A percentile compares a stretch with the other conserved stretches of the same genome.
These are phyloP conservation scores for Stereocaulon alpinum DNA, from an alignment of 495 filamentous ascomycete species.

Conservation along the genomic window DNA sequence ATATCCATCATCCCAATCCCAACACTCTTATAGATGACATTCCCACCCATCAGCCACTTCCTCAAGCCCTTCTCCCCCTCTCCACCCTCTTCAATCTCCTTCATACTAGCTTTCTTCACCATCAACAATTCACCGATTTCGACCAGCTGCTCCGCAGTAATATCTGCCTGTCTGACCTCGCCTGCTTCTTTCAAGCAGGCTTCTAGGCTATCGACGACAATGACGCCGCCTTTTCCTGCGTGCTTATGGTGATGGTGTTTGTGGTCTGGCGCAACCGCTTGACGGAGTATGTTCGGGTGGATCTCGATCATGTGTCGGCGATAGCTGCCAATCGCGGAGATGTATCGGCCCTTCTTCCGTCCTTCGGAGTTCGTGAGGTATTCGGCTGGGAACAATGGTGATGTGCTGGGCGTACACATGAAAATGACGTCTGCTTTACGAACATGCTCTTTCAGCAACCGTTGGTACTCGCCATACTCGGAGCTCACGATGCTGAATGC, in stretches of 20 bases:
- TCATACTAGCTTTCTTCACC: conserved; percentile 42
- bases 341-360: conserved; percentile 62
- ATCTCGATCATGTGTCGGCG: conserved; percentile 79
- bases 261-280: conserved; percentile 49
- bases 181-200: conserved; percentile 78
- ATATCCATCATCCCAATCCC: conserved; percentile 76
- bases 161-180: conserved; percentile 71
- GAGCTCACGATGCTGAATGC: conserved; percentile 63
- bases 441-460: conserved; percentile 56
- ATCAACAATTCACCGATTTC: conserved; percentile 82
- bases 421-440: conserved; percentile 67
- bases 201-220: conserved; percentile 74
- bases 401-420: conserved; percentile 57
- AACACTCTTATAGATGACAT: conserved; percentile 80
- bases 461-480: conserved; percentile 58
- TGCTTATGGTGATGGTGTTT: conserved; percentile 59
- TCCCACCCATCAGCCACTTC: conserved; percentile 67
- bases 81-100: conserved; percentile 32
- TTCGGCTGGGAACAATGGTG: conserved; percentile 52
- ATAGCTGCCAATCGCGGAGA: conserved; percentile 77
- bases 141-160: conserved; percentile 62
- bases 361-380: conserved; percentile 59
- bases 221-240: conserved; percentile 57
- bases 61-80: conserved; percentile 45
- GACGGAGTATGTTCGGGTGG: conserved; percentile 59